Base-by-base conservation (phyloP, 306 rosid species). In the Medicago ruthenica region DNA sequence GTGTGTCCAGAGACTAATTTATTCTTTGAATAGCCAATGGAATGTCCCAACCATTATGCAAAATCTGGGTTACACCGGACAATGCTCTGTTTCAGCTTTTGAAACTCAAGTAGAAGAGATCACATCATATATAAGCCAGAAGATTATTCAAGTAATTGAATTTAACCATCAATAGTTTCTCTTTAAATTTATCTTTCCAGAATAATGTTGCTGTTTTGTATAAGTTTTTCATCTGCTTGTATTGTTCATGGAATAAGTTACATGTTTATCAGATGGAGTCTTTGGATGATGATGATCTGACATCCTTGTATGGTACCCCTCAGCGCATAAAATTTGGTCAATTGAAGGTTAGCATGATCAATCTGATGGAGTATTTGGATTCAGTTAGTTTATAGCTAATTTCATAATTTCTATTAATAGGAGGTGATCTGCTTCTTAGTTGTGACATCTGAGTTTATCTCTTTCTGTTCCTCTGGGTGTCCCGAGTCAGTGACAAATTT, bases 1-100 rank as follows among this genome's bases (percentile, higher is more conserved):
- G 0, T 72, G 27, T 80, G 20, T 11, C 72, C 88, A 95, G 97
- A 93, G 36, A 66, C 93, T 95, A 42, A 82, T 85, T 71, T 86
- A 83, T 77, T 79, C 89, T 60, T 84, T 95, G 58, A 80, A 75
- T 79, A 77, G 73, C 60, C 83, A 88, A 76, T n/a, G 69, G 80
- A 92, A 90, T 77, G 67, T 89, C 57, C 90, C 96, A 40, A 89
- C 97, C 40, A 83, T 89, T 80, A 83, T 92, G 83, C 97, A 92
- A 82, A 90, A 97, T 80, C 72, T 92, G 76, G 92, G 98, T 17
- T 89, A 95, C 73, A 73, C 89, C 79, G 89, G 91, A 36, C 87
- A 89, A 75, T 76, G 86, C 85, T 88, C 90, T 82, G 73, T 79
- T 81, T 81, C 93, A 31, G 79, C 88, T 71, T 90, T 92, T 70